Conservation (phyloP, 306 rosid genomes). For the Casuarina cunninghamiana region DNA sequence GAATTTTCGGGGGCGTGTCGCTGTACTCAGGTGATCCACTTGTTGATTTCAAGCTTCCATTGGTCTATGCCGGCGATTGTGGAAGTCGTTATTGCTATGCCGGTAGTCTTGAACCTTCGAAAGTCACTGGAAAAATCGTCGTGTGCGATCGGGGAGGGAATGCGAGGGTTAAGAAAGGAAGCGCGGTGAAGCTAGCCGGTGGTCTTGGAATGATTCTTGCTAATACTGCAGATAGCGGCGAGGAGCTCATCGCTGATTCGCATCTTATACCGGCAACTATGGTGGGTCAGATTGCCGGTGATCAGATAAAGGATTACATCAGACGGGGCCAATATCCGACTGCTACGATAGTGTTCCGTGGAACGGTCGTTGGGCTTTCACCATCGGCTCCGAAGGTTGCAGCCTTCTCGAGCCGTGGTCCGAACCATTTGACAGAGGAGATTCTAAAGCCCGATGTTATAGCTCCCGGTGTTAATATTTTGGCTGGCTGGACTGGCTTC, state of each 20-base stretch:
- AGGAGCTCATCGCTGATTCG: slow-evolving; percentile 82
- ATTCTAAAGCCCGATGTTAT: slow-evolving; percentile 90
- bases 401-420: slow-evolving; percentile 89
- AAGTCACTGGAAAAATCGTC: slow-evolving; percentile 72
- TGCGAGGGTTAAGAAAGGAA: slow-evolving; percentile 81
- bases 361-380: slow-evolving; percentile 73
- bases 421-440: slow-evolving; percentile 59
- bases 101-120: slow-evolving; percentile 43
- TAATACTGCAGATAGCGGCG: slow-evolving; percentile 57
- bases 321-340: slow-evolving; percentile 44
- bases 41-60: slow-evolving; percentile 48
- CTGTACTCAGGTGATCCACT: slow-evolving; percentile 58
- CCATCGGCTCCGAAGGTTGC: slow-evolving; percentile 83
- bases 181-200: slow-evolving; percentile 72
- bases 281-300: slow-evolving; percentile 73
- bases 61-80: slow-evolving; percentile 60
- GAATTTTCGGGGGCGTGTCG: slow-evolving; percentile 62
- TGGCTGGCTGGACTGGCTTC: slow-evolving; percentile 88
- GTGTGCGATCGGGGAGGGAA: slow-evolving; percentile 89
- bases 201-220: slow-evolving; percentile 73
- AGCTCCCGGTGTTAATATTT: slow-evolving; percentile 92
- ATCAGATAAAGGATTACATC: slow-evolving; percentile 57
- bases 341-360: slow-evolving; percentile 57
- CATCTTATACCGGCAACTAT: slow-evolving; percentile 78
- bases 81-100: slow-evolving; percentile 54